Percentiles rank a stretch among this genome's conserved stretches.
phyloP scores from a whole-genome alignment of 495 filamentous ascomycete species.

The Trypethelium eluteriae region DNA sequence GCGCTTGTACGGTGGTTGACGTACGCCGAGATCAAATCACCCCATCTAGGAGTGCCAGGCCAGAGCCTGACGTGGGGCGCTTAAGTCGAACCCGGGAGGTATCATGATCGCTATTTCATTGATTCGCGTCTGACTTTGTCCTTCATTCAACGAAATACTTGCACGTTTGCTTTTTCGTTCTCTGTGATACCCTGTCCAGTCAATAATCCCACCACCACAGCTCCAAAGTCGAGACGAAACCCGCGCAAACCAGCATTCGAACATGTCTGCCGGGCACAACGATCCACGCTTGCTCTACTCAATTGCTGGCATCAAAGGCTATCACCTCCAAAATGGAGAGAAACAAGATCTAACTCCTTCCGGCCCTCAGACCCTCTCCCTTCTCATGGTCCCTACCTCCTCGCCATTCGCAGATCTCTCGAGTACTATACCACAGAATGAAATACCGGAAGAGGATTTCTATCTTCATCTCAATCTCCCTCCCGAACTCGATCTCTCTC shows the following conservation, averaged over 20 bases:
- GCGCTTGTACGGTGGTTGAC: neutral
- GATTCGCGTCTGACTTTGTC: neutral
- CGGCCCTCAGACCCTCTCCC: conserved; percentile 77
- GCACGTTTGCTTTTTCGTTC: neutral
- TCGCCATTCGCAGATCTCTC: conserved; percentile 59
- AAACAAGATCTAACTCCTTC: conserved; percentile 75
- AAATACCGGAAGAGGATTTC: conserved; percentile 76
- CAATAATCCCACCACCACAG: neutral
- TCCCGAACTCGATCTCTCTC: conserved; percentile 82
- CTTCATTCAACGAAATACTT: neutral
- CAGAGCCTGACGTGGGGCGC: neutral
- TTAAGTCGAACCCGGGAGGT: neutral
- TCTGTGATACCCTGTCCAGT: neutral
- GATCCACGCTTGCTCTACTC: conserved; percentile 79
- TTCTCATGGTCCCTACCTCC: conserved; percentile 87
- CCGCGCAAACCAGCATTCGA: neutral
- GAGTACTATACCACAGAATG: conserved; percentile 47
- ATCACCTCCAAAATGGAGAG: conserved; percentile 79
- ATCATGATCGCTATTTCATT: neutral
- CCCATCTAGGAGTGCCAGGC: neutral
- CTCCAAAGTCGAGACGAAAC: neutral
- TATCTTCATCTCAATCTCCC: conserved; percentile 89
- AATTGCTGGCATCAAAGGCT: conserved; percentile 75
- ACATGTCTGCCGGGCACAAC: conserved; percentile 37
- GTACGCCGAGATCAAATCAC: neutral